Evolutionary conservation across 352 stramenopile genomes (phyloP).

Genomic region (Pythium rishiriense): DNA sequence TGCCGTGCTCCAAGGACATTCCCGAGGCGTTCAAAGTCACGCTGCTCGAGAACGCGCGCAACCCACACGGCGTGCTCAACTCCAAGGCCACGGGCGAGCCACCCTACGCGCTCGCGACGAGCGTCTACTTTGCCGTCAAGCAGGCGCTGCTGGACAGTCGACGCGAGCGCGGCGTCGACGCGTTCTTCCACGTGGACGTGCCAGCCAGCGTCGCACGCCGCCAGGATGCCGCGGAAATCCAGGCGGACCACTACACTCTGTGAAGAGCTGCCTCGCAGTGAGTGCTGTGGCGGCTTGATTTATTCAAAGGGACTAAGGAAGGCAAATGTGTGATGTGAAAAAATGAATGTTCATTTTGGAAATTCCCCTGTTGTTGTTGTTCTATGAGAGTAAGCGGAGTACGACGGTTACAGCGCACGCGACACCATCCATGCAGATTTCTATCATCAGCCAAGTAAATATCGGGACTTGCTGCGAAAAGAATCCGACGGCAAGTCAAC

Average conservation of each 20-base stretch:
- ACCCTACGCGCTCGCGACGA: constrained; percentile 39
- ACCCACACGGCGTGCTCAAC: constrained; percentile 36
- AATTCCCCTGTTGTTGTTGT: constrained; percentile 4
- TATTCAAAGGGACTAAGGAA: neutral
- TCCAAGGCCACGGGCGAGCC: constrained; percentile 53
- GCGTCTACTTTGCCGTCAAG: constrained; percentile 48
- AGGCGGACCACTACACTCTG: constrained; percentile 29
- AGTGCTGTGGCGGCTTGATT: too few species aligned
- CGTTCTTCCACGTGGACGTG: constrained; percentile 45
- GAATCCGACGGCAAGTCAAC: constrained; percentile 31
- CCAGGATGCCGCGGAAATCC: constrained; percentile 36
- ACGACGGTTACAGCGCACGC: constrained; percentile 30
- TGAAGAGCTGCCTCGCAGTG: too few species aligned
- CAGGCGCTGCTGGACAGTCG: constrained; percentile 38
- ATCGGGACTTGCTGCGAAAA: constrained; percentile 32
- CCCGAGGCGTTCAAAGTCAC: constrained; percentile 46
- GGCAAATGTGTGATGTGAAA: neutral
- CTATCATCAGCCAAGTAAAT: constrained; percentile 36
- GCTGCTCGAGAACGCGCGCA: constrained; percentile 36
- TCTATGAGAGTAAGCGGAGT: constrained; percentile 19
- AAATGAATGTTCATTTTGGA: constrained; percentile 15
- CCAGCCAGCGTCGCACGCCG: constrained; percentile 42
- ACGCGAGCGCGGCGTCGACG: constrained; percentile 28
- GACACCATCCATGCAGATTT: constrained; percentile 33
- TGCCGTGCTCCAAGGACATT: constrained; percentile 43